Base-by-base conservation (phyloP, 441 rosid species). In the California macrophylla region DNA sequence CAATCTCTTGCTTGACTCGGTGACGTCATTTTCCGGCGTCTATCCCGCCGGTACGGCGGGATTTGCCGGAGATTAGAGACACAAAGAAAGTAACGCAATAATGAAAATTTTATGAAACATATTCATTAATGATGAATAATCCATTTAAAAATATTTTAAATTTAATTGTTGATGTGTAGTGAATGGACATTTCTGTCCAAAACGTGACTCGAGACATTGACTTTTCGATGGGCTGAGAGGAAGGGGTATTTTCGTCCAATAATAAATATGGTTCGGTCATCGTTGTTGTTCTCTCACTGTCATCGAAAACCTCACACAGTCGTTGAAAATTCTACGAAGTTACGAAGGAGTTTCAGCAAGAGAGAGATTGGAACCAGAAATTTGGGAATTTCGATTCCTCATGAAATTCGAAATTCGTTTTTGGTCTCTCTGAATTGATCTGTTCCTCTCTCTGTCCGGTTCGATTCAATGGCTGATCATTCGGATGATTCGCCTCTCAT, bases 401-500 rank as follows among this genome's bases (percentile, higher is more conserved):
- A 23, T 42, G 69, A 67, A 42, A 67, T 9, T 26, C 36, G 18
- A 23, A 18, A 38, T 21, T n/a, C 47, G 0, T 9, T 10, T 23
- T n/a, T 16, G 6, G 6, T n/a, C 24, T 63, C 28, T 38, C 26
- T 40, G 18, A 32, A 16, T 74, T 18, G 21, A 38, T 18, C 18
- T 61, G 66, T 36, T 21, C 25, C 21, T 42, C 29, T 28, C 58
- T 66, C 13, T 72, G 47, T 66, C 21, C 66, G 56, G 26, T 75
- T 21, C 5, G 12, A 6, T 30, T 74, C 73, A 69, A 93, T 93
- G 98, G 85, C 87, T 8, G 90, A 86, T 68, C 82, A 83, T 69
- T 76, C 76, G 16, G 98, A 83, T 38, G 70, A 80, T 47, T 91
- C 88, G 67, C 96, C 96, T 73, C 89, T 95, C 69, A 82, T 92